Percentiles rank a stretch among this genome's conserved stretches.
These are phyloP conservation scores for Solanum etuberosum DNA, from an alignment of 257 asterid genomes.

Conservation along the genomic window DNA sequence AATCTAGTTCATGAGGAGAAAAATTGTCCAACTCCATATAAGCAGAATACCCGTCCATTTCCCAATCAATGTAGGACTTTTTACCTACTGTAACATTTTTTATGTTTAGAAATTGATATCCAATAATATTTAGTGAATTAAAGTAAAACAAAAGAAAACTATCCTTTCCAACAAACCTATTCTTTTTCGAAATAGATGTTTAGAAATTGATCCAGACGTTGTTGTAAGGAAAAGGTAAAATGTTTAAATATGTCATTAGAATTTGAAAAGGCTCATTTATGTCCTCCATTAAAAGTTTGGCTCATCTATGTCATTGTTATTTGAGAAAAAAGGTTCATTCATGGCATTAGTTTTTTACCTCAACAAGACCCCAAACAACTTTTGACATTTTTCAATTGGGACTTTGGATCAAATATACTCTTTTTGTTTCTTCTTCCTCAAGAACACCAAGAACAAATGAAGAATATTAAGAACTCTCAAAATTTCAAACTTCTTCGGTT, in stretches of 20 bases:
- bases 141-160: too few species aligned
- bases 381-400: not conserved
- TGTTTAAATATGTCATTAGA: too few species aligned
- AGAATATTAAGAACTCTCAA: too few species aligned
- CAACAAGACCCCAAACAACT: not conserved
- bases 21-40: not conserved
- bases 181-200: not conserved
- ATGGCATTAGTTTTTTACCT: not conserved
- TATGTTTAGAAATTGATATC: not conserved
- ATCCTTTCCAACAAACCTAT: not conserved
- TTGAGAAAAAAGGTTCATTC: not conserved
- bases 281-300: not conserved
- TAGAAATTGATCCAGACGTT: not conserved
- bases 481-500: too few species aligned
- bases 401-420: too few species aligned
- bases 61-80: not conserved
- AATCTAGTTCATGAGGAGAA: not conserved
- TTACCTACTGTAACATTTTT: not conserved
- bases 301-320: not conserved
- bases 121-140: not conserved
- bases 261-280: not conserved
- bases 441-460: too few species aligned
- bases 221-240: not conserved
- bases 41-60: too few species aligned
- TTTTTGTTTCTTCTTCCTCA: too few species aligned